These are phyloP conservation scores for Claviceps arundinis DNA, from an alignment of 2,329 filamentous ascomycete genomes.

Conservation along the genomic window DNA sequence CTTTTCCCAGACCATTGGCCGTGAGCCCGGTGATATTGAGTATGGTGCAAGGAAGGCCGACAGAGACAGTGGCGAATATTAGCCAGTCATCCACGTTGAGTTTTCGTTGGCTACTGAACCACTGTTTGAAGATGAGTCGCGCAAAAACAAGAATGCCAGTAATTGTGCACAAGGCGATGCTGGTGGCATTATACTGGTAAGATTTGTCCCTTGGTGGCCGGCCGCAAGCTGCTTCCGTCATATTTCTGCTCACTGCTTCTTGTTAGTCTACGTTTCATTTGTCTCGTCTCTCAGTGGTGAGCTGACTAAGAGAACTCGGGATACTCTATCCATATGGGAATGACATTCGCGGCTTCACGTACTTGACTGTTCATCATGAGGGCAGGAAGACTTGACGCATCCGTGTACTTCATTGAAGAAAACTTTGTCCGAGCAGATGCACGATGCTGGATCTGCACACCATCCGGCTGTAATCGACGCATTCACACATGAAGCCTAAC, in stretches of 20 bases:
- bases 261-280: neutral
- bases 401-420: neutral
- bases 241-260: constrained; percentile 4
- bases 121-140: constrained; percentile 13
- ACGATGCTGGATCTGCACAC: neutral
- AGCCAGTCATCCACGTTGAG: constrained; percentile 21
- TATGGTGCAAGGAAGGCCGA: constrained; percentile 13
- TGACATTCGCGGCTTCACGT: neutral
- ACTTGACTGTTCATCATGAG: neutral
- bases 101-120: constrained; percentile 15
- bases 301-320: too few species aligned
- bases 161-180: constrained; percentile 9
- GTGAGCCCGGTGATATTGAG: constrained; percentile 13
- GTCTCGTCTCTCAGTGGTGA: too few species aligned
- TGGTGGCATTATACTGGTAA: constrained; percentile 2
- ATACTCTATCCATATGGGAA: too few species aligned
- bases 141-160: constrained; percentile 10
- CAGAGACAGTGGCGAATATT: constrained; percentile 12
- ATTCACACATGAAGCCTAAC: neutral
- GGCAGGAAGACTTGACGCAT: neutral
- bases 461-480: neutral
- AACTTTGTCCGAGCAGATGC: constrained; percentile 1
- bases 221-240: constrained; percentile 4
- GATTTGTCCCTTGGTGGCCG: constrained; percentile 4
- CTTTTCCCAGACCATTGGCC: constrained; percentile 18